Evolutionary conservation across 139 green algal genomes (phyloP).

Genomic region (Micractinium sp.): DNA sequence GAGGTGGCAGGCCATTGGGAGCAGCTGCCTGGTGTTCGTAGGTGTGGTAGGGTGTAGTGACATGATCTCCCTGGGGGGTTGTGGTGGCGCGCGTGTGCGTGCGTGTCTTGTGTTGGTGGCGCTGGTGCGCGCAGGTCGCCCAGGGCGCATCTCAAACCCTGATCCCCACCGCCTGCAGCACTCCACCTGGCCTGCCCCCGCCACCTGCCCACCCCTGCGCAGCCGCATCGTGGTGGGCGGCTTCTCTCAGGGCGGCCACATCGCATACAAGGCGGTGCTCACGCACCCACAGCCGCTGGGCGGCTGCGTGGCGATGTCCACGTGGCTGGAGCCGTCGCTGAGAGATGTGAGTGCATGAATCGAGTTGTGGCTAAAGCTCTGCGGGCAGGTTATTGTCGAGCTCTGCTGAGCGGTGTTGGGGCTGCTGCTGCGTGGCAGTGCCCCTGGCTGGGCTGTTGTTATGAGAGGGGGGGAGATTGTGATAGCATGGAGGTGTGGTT

Average conservation of each 20-base stretch:
- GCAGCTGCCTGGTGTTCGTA: no score
- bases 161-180: no score
- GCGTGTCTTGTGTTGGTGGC: no score
- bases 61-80: no score
- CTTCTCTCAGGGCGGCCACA: conserved; percentile 50
- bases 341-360: background rate
- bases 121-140: no score
- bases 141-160: no score
- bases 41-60: no score
- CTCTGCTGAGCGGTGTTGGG: background rate
- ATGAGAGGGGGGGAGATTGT: no score
- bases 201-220: conserved; percentile 30
- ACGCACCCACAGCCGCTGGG: conserved; percentile 33
- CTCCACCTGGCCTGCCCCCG: conserved; percentile 50
- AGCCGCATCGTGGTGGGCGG: conserved; percentile 49
- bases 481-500: no score
- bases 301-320: conserved; percentile 50
- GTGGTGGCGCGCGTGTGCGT: no score
- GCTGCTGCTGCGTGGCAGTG: background rate
- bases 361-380: background rate
- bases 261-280: conserved; percentile 48
- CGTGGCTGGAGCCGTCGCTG: conserved; percentile 55
- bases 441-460: background rate
- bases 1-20: no score
- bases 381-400: background rate